Conservation (phyloP, 495 filamentous ascomycete genomes). For the Clohesyomyces aquaticus region DNA sequence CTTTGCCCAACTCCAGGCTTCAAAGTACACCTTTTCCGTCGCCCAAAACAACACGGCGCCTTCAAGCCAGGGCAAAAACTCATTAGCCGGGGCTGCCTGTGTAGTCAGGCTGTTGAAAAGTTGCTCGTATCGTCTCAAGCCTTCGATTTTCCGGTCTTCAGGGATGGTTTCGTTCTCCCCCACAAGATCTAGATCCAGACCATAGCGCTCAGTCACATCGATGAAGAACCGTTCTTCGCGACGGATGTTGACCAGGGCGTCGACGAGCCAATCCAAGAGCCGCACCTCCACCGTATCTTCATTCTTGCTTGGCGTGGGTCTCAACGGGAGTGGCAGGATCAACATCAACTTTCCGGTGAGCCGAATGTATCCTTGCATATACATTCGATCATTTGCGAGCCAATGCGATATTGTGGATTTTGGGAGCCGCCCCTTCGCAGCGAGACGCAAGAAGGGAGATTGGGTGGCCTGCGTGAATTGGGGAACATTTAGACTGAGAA, state of each 20-base stretch:
- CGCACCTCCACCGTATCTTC: slow-evolving; percentile 1
- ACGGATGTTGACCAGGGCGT: slow-evolving; percentile 27
- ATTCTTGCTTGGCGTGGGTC: slow-evolving; percentile 4
- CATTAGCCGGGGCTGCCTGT: background rate
- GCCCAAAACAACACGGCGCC: slow-evolving; percentile 29
- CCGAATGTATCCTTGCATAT: slow-evolving; percentile 31
- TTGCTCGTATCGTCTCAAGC: slow-evolving; percentile 22
- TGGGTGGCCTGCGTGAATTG: slow-evolving; percentile 24
- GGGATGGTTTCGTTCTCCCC: background rate
- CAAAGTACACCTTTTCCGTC: slow-evolving; percentile 29
- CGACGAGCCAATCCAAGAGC: slow-evolving; percentile 29
- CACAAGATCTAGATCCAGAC: slow-evolving; percentile 18
- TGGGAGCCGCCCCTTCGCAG: slow-evolving; percentile 12
- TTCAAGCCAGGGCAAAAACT: slow-evolving; percentile 19
- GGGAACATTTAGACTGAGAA: slow-evolving; percentile 1
- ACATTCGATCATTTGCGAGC: slow-evolving; percentile 28
- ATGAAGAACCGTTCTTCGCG: slow-evolving; percentile 25
- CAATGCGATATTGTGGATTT: slow-evolving; percentile 15
- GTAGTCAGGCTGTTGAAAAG: slow-evolving; percentile 20
- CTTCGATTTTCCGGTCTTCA: slow-evolving; percentile 17
- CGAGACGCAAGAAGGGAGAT: slow-evolving; percentile 20
- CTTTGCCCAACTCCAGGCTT: slow-evolving; percentile 30
- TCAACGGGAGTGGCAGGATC: slow-evolving; percentile 10
- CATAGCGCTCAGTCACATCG: slow-evolving; percentile 22
- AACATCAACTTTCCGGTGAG: slow-evolving; percentile 19